These are phyloP conservation scores for Beauveria rudraprayagi DNA, from an alignment of 2,329 filamentous ascomycete genomes.

Conservation along the genomic window DNA sequence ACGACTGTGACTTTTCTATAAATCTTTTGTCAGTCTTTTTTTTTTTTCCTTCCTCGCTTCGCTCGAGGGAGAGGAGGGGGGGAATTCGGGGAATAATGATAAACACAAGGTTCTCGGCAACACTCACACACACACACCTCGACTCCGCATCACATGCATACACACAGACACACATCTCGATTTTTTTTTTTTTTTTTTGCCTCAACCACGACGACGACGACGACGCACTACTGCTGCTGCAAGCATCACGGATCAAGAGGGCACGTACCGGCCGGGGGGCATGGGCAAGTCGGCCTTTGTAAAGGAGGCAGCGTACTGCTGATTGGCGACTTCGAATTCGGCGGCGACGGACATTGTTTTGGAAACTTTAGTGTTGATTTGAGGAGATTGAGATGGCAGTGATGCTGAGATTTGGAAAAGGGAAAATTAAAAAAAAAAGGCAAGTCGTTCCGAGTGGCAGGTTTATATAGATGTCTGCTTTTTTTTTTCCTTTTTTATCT, in stretches of 20 bases:
- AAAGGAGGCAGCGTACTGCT: slow-evolving; percentile 56
- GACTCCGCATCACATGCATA: too few relatives aligned
- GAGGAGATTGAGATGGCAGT: too few relatives aligned
- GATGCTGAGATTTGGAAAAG: too few relatives aligned
- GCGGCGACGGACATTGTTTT: slow-evolving; percentile 13
- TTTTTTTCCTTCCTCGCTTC: neutral
- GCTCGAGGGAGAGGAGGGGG: neutral
- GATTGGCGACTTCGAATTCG: slow-evolving; percentile 27
- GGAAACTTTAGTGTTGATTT: too few relatives aligned
- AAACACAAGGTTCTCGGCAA: too few relatives aligned
- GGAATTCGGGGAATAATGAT: neutral
- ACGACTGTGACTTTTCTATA: slow-evolving; percentile 35
- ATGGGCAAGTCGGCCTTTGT: slow-evolving; percentile 58
- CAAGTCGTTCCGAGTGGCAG: too few relatives aligned
- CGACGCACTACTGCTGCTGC: neutral
- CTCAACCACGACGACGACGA: neutral
- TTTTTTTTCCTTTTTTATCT: too few relatives aligned
- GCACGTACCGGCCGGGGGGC: slow-evolving; percentile 48
- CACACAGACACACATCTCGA: neutral
- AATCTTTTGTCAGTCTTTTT: neutral
- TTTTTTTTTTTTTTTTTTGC: neutral
- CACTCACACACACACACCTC: too few relatives aligned
- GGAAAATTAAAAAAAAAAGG: too few relatives aligned
- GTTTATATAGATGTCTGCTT: too few relatives aligned
- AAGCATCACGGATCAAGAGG: neutral